Percentiles rank a stretch among this genome's conserved stretches.
phyloP scores from a whole-genome alignment of 345 rosid genomes.

The Lepidium aucheri region DNA sequence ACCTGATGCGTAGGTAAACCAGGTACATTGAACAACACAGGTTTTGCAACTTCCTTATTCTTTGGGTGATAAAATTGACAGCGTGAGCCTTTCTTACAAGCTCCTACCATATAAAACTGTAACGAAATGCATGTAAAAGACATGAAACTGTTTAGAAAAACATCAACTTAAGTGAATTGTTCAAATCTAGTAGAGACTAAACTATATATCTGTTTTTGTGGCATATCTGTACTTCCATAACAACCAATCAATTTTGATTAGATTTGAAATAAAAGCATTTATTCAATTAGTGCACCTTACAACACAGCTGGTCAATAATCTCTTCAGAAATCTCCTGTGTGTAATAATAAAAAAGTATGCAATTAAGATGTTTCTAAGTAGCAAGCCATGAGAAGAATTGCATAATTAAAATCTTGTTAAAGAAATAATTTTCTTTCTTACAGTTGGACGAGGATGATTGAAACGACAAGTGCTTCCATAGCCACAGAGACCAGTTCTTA shows the following conservation, averaged over 20 bases:
- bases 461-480: slow-evolving; percentile 47
- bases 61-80: too few relatives aligned
- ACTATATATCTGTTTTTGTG: not conserved
- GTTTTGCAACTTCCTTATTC: not conserved
- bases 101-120: not conserved
- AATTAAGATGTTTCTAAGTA: not conserved
- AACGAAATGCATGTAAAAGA: not conserved
- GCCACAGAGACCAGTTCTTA: slow-evolving; percentile 43
- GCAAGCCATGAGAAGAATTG: not conserved
- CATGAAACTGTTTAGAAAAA: not conserved
- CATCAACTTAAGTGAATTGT: not conserved
- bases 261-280: not conserved
- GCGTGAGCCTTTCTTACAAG: not conserved
- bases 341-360: not conserved
- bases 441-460: slow-evolving; percentile 36
- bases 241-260: not conserved
- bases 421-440: not conserved
- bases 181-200: not conserved
- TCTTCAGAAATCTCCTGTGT: not conserved
- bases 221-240: not conserved
- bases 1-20: not conserved
- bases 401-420: not conserved
- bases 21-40: not conserved
- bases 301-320: not conserved
- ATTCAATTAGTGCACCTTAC: not conserved